Evolutionary conservation across 2,329 filamentous ascomycete genomes (phyloP).

Genomic region (Sarocladium oryzae): DNA sequence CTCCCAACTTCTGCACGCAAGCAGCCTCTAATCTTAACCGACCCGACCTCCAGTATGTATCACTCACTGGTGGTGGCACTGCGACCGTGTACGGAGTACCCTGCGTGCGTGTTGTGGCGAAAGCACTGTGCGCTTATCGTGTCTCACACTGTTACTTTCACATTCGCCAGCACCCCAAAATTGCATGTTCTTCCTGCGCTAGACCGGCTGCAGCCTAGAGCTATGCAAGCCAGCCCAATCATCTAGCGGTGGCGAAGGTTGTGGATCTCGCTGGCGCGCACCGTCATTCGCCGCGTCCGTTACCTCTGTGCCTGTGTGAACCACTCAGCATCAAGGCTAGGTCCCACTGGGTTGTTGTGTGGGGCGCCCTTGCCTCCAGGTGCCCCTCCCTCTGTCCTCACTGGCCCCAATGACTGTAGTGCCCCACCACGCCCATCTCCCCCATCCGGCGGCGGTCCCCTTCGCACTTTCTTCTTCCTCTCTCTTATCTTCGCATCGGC

Average conservation of each 20-base stretch:
- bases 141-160: constrained; percentile 17
- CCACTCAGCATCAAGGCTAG: constrained; percentile 1
- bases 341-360: constrained; percentile 12
- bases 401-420: constrained; percentile 1
- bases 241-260: constrained; percentile 24
- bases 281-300: constrained; percentile 25
- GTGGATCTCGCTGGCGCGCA: constrained; percentile 17
- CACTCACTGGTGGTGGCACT: no score
- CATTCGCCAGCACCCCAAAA: constrained; percentile 23
- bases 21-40: no score
- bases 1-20: neutral
- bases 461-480: constrained; percentile 2
- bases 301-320: constrained; percentile 5
- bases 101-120: neutral
- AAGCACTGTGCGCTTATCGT: constrained; percentile 7
- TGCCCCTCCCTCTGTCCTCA: constrained; percentile 2
- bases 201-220: constrained; percentile 16
- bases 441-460: constrained; percentile 5
- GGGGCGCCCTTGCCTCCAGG: constrained; percentile 3
- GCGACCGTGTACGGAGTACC: neutral
- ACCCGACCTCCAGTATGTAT: no score
- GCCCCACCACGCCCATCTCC: constrained; percentile 4
- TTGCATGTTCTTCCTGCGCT: constrained; percentile 21
- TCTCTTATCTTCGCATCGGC: constrained; percentile 8
- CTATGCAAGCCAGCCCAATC: constrained; percentile 23